Conservation (phyloP, 2,329 filamentous ascomycete species). For the Exophiala lecanii-corni region DNA sequence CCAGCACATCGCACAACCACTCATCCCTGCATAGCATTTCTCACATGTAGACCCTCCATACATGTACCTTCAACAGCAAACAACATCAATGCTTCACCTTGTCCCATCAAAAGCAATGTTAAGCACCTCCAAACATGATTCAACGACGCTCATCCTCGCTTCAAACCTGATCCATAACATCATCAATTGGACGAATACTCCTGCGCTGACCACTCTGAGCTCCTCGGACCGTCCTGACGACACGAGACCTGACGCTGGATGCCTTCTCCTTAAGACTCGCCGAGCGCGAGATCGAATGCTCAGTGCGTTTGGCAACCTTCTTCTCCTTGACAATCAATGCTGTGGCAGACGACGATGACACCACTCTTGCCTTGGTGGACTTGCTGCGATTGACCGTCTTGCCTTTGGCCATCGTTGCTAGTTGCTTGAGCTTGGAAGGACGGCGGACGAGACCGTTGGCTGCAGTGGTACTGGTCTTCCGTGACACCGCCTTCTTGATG, state of each 20-base stretch:
- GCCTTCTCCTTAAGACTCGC: conserved; percentile 22
- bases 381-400: conserved; percentile 12
- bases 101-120: no score
- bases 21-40: no score
- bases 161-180: conserved; percentile 6
- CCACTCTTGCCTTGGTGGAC: conserved; percentile 13
- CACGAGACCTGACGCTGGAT: conserved; percentile 20
- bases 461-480: conserved; percentile 8
- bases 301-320: not conserved
- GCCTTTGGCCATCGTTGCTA: conserved; percentile 16
- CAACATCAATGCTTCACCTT: no score
- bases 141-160: no score
- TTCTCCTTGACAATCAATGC: conserved; percentile 19
- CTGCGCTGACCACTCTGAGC: conserved; percentile 12
- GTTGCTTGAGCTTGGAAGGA: conserved; percentile 19
- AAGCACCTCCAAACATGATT: no score
- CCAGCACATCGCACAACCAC: no score
- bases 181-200: conserved; percentile 14
- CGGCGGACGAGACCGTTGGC: conserved; percentile 10
- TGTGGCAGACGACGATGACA: conserved; percentile 18
- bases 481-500: conserved; percentile 13
- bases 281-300: conserved; percentile 10
- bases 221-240: conserved; percentile 21
- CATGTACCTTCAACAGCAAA: no score
- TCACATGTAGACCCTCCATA: no score